A percentile compares a stretch with the other conserved stretches of the same genome.
Conservation (phyloP, 768 basidiomycete species). For the Terana coerulea region DNA sequence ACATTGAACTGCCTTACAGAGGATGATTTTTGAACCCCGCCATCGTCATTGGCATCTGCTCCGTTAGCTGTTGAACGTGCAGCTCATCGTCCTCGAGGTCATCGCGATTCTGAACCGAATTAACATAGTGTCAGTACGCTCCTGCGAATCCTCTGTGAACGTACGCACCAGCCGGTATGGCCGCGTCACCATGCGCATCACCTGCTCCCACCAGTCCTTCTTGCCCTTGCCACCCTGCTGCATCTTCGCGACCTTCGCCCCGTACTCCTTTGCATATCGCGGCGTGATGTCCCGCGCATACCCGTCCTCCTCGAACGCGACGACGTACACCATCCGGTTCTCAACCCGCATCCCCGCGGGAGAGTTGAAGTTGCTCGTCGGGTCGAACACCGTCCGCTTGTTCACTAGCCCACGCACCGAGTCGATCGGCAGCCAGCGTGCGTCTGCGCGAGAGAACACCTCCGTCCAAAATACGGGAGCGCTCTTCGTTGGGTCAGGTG, state of each 20-base stretch:
- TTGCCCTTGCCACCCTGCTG: slow-evolving; percentile 68
- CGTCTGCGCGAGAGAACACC: slow-evolving; percentile 90
- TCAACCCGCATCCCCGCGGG: slow-evolving; percentile 37
- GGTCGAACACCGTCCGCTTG: slow-evolving; percentile 78
- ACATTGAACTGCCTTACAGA: slow-evolving; percentile 45
- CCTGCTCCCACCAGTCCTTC: slow-evolving; percentile 81
- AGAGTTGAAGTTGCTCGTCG: slow-evolving; percentile 36
- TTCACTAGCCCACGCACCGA: slow-evolving; percentile 79
- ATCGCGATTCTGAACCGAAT: slow-evolving; percentile 82
- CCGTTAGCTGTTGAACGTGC: slow-evolving; percentile 66
- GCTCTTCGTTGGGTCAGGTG: slow-evolving; percentile 53
- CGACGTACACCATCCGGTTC: slow-evolving; percentile 89
- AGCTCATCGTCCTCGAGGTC: slow-evolving; percentile 92
- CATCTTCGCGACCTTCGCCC: slow-evolving; percentile 75
- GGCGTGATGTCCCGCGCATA: slow-evolving; percentile 89
- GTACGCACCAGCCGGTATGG: slow-evolving; percentile 76
- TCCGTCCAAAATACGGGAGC: slow-evolving; percentile 97
- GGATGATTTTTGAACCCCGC: slow-evolving; percentile 96
- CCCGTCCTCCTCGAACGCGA: slow-evolving; percentile 94
- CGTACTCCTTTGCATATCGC: slow-evolving; percentile 80
- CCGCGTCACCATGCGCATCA: slow-evolving; percentile 59
- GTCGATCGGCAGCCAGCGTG: slow-evolving; percentile 91
- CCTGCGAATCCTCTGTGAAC: too few species aligned
- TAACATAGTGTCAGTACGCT: slow-evolving; percentile 3
- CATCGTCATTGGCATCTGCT: slow-evolving; percentile 91